Evolutionary conservation across 108 stramenopile species (phyloP), one percentile per base, ranked within the genome.

Genomic region (Cyclotella atomus): DNA sequence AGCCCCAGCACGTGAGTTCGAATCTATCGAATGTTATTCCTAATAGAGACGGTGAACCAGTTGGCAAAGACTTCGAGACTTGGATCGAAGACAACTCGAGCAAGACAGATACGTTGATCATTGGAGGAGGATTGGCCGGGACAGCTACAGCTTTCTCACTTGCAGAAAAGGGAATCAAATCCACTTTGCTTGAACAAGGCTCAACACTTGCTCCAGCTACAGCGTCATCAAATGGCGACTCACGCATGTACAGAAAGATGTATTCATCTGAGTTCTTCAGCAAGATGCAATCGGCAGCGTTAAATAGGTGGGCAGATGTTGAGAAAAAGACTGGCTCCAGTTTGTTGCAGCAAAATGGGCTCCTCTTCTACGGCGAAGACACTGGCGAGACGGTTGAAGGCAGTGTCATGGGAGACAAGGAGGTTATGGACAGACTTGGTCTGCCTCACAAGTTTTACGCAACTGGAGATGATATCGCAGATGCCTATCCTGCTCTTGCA

Each of bases 321-420:
- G 80, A 82, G 38, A 29, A 71, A 15, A 56, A 67, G 29, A 76
- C 49, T 47, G 80, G 80, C 12, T 52, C 75, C 17, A 70, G 17
- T 3, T 68, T 82, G 20, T 34, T 76, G 8, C 69, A 76, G 21
- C 27, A 75, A 50, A 76, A 82, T 57, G 80, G 80, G 17, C 61
- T 82, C 2, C 34, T 82, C 21, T 82, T 82, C 32, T 82, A 82
- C 55, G 74, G 80, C 34, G 80, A 81, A 62, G 80, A 82, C 59
- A 82, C 74, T 4, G 69, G 74, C 15, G 80, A 81, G 55, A 81
- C 80, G 2, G 80, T 82, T 2, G 80, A 82, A 33, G 74, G 74
- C 10, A 75, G 74, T 28, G 80, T 82, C 23, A 20, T 70, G 41
- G 80, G 74, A 46, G 74, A 68, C 35, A 75, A 63, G 63, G 36